Base-by-base conservation (phyloP, 1,284 basidiomycete species). In the Pseudozyma hubeiensis region DNA sequence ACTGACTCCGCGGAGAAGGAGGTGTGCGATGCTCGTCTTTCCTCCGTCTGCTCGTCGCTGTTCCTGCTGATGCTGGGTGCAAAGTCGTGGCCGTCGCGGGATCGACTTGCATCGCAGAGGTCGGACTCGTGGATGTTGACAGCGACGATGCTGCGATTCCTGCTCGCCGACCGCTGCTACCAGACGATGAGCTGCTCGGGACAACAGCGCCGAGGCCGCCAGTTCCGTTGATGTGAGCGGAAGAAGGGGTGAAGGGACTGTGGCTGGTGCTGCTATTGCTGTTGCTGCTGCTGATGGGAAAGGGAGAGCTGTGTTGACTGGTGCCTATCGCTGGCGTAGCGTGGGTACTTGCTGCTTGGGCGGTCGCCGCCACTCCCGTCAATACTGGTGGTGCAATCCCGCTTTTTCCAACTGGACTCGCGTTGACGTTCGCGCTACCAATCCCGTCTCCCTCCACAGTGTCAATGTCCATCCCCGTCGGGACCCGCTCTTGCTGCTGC, bases 221-320 rank as follows among this genome's bases (percentile, higher is more conserved):
- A n/a, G 33, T 41, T 11, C 51, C 29, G 19, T 41, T 53, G 39
- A n/a, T 11, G 24, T 24, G 24, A 13, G 33, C 40, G 7, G 46
- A 24, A 7, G 53, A 49, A 9, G 65, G 55, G 8, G 60, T 59
- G 19, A 54, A 63, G 3, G 60, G 65, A 24, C 59, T 62, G 17
- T 43, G 48, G 29, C 49, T 57, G 24, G 7, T 50, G 55, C 65
- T 68, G 30, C 43, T 44, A 8, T 44, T 44, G 43, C 43, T 44
- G 43, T 10, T 50, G 37, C 55, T 68, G 39, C 51, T 63, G 60
- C 59, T 58, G 30, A 59, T 37, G n/a, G 65, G 59, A 17, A 59
- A 59, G 4, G 65, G 65, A 34, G 65, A 63, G 52, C 65, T 63
- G 60, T 63, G 65, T 24, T 63, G 59, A 33, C 65, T 68, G 52